Evolutionary conservation across 768 basidiomycete species (phyloP).

Genomic region (Psilocybe cubensis): DNA sequence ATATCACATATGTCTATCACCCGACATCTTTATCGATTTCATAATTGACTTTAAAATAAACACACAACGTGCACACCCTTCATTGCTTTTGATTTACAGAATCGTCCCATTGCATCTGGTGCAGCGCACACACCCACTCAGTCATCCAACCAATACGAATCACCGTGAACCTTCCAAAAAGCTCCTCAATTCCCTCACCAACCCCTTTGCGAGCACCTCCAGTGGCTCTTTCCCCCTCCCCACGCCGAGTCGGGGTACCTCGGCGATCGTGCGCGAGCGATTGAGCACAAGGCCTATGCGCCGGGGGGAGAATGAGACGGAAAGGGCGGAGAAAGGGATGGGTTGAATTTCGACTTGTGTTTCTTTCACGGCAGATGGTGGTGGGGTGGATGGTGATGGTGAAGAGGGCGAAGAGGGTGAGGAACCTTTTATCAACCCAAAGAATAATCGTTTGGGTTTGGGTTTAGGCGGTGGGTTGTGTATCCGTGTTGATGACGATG

Average conservation of each 20-base stretch:
- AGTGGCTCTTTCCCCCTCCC: constrained; percentile 43
- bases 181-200: constrained; percentile 52
- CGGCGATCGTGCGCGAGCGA: constrained; percentile 57
- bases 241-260: constrained; percentile 34
- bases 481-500: constrained; percentile 2
- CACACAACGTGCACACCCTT: no score
- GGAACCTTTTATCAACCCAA: constrained; percentile 6
- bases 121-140: no score
- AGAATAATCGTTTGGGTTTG: constrained; percentile 8
- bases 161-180: constrained; percentile 41
- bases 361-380: background rate
- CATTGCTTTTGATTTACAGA: no score
- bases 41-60: no score
- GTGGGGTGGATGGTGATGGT: constrained; percentile 16
- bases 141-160: no score
- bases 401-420: constrained; percentile 9
- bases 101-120: no score
- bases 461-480: background rate
- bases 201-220: constrained; percentile 55
- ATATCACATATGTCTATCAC: no score
- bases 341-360: constrained; percentile 24
- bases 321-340: constrained; percentile 43
- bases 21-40: no score
- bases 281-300: constrained; percentile 42
- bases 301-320: constrained; percentile 46